Conservation (phyloP, 2,329 filamentous ascomycete genomes). For the Venturia pyrina region DNA sequence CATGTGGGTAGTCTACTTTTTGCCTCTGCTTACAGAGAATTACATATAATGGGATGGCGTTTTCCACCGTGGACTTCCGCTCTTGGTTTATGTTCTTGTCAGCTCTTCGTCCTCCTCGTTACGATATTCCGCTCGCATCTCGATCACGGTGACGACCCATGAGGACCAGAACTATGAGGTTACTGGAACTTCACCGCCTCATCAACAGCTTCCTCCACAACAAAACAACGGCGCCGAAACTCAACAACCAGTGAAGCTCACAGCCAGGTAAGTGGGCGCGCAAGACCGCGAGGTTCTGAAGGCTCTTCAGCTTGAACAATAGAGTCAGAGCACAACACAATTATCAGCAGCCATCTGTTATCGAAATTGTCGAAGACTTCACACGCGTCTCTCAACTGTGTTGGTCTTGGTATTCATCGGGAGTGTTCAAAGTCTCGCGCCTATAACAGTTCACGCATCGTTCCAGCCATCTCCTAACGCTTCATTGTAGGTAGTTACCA, state of each 20-base stretch:
- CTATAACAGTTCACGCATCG: not conserved
- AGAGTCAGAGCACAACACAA: no score
- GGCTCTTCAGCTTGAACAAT: not conserved
- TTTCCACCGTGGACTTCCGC: not conserved
- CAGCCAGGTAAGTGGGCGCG: not conserved
- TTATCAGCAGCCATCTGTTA: not conserved
- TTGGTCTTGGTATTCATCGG: not conserved
- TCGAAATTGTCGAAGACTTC: no score
- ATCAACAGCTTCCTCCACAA: not conserved
- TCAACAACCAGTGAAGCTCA: not conserved
- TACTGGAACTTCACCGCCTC: not conserved
- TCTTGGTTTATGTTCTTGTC: not conserved
- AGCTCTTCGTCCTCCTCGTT: not conserved
- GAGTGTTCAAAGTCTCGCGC: not conserved
- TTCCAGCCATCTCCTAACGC: not conserved
- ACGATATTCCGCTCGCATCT: not conserved
- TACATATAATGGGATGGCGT: not conserved
- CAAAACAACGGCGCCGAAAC: no score
- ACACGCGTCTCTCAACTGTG: not conserved
- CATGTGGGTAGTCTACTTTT: not conserved
- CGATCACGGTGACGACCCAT: not conserved
- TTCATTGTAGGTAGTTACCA: not conserved
- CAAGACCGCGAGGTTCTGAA: not conserved
- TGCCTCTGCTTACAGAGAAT: not conserved
- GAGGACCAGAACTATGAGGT: not conserved